These are phyloP conservation scores for Ramularia collo-cygni DNA, from an alignment of 2,329 filamentous ascomycete species.

Conservation along the genomic window DNA sequence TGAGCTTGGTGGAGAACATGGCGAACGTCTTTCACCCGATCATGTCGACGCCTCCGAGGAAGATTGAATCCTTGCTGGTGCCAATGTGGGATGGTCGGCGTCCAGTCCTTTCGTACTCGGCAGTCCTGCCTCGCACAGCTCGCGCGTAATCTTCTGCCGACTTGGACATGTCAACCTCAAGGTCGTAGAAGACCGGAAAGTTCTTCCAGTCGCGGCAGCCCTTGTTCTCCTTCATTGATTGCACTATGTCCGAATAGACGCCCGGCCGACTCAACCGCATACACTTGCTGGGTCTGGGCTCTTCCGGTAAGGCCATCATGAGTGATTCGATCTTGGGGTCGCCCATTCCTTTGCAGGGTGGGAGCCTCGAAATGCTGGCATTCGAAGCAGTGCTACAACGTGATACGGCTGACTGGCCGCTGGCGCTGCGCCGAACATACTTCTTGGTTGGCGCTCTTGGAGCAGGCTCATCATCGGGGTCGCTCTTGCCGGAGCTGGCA, in stretches of 20 bases:
- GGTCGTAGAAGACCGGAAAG: constrained; percentile 28
- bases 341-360: constrained; percentile 25
- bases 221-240: constrained; percentile 26
- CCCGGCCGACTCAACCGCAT: constrained; percentile 27
- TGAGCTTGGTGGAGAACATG: background rate
- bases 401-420: constrained; percentile 21
- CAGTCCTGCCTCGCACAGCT: constrained; percentile 13
- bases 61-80: constrained; percentile 10
- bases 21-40: constrained; percentile 15
- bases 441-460: constrained; percentile 14
- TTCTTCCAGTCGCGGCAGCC: constrained; percentile 29
- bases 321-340: constrained; percentile 28
- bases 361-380: constrained; percentile 27
- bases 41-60: constrained; percentile 17
- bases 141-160: constrained; percentile 24
- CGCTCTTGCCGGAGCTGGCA: constrained; percentile 10
- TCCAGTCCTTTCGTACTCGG: constrained; percentile 23
- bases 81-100: constrained; percentile 19
- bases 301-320: constrained; percentile 30
- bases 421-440: constrained; percentile 18
- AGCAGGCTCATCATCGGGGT: constrained; percentile 15
- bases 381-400: constrained; percentile 24
- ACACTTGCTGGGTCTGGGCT: constrained; percentile 22
- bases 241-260: constrained; percentile 28
- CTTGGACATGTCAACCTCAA: constrained; percentile 27